Percentiles rank a stretch among this genome's conserved stretches.
Conservation (phyloP, 345 rosid genomes). For the Abelmoschus esculentus region DNA sequence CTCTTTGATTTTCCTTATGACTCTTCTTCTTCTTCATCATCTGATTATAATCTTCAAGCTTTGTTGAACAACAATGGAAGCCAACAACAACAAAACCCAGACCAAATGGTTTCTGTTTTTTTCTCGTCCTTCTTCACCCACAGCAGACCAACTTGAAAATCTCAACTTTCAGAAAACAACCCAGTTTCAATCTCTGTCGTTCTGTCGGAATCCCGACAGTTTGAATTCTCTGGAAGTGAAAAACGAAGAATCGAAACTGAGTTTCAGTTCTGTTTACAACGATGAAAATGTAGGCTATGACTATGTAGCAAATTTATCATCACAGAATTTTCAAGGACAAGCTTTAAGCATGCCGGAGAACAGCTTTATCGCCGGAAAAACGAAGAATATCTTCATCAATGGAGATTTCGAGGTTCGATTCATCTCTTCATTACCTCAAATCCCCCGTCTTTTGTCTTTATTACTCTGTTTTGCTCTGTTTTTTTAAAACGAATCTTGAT, state of each 20-base stretch:
- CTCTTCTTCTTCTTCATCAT: constrained; percentile 11
- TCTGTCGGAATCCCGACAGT: constrained; percentile 22
- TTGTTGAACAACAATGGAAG: constrained; percentile 19
- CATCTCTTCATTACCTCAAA: too few species aligned
- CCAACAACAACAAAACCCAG: constrained; percentile 21
- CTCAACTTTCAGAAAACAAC: neutral
- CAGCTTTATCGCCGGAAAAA: too few species aligned
- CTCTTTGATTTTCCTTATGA: constrained; percentile 29
- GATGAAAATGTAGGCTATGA: constrained; percentile 33
- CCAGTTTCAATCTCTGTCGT: constrained; percentile 16
- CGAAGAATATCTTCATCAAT: too few species aligned
- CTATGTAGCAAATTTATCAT: constrained; percentile 20
- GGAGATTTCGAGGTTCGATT: too few species aligned
- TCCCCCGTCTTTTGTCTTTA: too few species aligned
- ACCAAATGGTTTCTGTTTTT: too few species aligned
- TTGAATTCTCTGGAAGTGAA: constrained; percentile 37
- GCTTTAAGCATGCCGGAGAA: constrained; percentile 17
- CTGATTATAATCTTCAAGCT: constrained; percentile 31
- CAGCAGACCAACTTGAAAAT: too few species aligned
- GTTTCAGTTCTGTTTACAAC: constrained; percentile 26
- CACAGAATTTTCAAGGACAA: constrained; percentile 40
- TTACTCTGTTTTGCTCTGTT: too few species aligned
- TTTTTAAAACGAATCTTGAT: too few species aligned
- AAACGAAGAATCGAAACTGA: constrained; percentile 23
- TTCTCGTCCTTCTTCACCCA: too few species aligned